phyloP scores from a whole-genome alignment of 2,329 filamentous ascomycete genomes.

The Aspergillus aculeatus region DNA sequence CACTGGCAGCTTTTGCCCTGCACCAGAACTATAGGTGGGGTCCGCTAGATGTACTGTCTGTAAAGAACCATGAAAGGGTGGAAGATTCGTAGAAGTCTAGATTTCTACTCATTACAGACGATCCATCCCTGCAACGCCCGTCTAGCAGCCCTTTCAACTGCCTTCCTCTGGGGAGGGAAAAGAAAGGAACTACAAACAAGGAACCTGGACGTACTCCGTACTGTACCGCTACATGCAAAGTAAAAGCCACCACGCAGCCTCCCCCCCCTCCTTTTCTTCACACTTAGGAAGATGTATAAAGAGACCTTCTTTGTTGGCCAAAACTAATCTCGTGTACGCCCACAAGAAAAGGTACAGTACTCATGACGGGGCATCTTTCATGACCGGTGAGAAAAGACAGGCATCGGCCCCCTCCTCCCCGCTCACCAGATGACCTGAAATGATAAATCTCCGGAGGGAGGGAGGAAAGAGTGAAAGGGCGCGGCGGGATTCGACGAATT shows the following conservation, averaged over 20 bases:
- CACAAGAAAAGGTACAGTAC: too few species aligned
- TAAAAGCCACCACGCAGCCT: background rate
- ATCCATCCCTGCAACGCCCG: background rate
- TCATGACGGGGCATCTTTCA: too few species aligned
- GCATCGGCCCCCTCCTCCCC: background rate
- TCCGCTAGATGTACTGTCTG: background rate
- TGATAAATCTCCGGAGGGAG: background rate
- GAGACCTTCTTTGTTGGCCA: background rate
- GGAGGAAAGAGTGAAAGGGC: too few species aligned
- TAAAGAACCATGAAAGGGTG: background rate
- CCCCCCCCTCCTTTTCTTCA: background rate
- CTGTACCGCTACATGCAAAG: too few species aligned
- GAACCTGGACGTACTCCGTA: too few species aligned
- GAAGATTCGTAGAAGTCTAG: background rate
- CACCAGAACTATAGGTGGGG: background rate
- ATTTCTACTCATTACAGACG: background rate
- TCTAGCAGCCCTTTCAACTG: too few species aligned
- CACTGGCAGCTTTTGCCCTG: background rate
- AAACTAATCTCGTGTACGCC: constrained; percentile 3
- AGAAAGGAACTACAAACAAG: too few species aligned
- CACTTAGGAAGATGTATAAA: background rate
- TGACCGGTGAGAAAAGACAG: background rate
- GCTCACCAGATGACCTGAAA: background rate
- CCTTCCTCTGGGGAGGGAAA: too few species aligned
- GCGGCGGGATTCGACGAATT: background rate